phyloP scores from a whole-genome alignment of 1,284 basidiomycete species.

The Ustilago xerochloae region DNA sequence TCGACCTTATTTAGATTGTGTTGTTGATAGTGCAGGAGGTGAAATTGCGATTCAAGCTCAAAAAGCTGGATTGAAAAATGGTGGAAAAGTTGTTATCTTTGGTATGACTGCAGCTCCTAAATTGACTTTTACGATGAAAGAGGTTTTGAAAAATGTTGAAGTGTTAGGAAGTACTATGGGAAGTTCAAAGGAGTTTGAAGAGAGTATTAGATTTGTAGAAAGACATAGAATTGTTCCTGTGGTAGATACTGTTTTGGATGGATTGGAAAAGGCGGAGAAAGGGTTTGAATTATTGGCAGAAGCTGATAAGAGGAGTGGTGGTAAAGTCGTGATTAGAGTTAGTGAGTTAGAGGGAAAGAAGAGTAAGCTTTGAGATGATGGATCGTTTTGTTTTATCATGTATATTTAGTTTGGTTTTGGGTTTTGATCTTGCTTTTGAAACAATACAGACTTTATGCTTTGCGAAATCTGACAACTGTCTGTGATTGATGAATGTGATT shows the following conservation, averaged over 20 bases:
- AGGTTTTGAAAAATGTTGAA: constrained; percentile 81
- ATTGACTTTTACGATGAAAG: constrained; percentile 79
- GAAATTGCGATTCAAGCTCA: constrained; percentile 76
- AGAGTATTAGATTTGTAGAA: constrained; percentile 78
- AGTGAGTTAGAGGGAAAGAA: constrained; percentile 3
- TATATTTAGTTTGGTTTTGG: neutral
- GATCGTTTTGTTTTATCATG: neutral
- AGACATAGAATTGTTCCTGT: constrained; percentile 78
- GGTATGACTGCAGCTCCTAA: constrained; percentile 76
- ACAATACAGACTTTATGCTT: too few species aligned
- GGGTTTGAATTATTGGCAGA: constrained; percentile 74
- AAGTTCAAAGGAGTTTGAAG: constrained; percentile 78
- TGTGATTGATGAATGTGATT: neutral
- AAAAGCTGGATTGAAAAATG: constrained; percentile 74
- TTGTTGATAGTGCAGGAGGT: constrained; percentile 84
- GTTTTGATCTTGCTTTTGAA: too few species aligned
- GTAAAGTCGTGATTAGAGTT: constrained; percentile 61
- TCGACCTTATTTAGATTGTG: constrained; percentile 74
- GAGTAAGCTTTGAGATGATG: constrained; percentile 30
- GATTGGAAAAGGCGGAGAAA: constrained; percentile 76
- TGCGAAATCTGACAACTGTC: neutral
- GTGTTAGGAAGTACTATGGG: constrained; percentile 83
- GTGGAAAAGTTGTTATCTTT: constrained; percentile 76
- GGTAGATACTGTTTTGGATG: constrained; percentile 79
- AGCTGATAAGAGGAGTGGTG: constrained; percentile 60